phyloP scores from a whole-genome alignment of 371 early-diverging fungal species.

The Mucor plumbeus region DNA sequence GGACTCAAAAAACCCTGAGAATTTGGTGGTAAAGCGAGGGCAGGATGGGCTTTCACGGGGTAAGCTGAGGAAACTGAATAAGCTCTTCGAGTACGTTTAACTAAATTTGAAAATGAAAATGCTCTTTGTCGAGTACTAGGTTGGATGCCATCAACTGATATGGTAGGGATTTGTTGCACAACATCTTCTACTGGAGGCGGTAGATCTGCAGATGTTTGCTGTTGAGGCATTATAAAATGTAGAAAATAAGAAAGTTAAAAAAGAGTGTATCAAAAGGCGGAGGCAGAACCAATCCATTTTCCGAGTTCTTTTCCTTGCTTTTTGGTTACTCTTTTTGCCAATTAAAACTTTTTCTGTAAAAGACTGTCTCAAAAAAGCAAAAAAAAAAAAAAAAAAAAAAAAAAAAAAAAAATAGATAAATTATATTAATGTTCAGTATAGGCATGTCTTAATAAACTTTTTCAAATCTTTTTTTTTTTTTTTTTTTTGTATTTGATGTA shows the following conservation, averaged over 20 bases:
- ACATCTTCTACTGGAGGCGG: neutral
- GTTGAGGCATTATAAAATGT: neutral
- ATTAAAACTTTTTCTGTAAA: conserved; percentile 4
- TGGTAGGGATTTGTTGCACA: conserved; percentile 19
- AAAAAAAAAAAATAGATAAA: neutral
- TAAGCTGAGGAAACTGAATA: conserved; percentile 57
- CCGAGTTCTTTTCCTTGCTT: neutral
- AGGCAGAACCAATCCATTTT: conserved; percentile 1
- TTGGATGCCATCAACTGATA: conserved; percentile 29
- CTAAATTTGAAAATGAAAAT: conserved; percentile 46
- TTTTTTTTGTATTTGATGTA: too few relatives aligned
- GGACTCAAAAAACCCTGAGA: conserved; percentile 18
- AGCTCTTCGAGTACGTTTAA: conserved; percentile 50
- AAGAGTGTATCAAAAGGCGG: conserved; percentile 1
- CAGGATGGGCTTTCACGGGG: conserved; percentile 31
- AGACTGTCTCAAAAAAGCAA: neutral
- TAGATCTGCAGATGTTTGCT: neutral
- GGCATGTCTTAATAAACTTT: too few relatives aligned
- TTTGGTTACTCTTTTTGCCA: neutral
- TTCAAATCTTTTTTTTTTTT: too few relatives aligned
- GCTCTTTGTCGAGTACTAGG: conserved; percentile 41
- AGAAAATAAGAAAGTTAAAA: neutral
- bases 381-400: neutral
- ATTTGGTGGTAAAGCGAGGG: conserved; percentile 32
- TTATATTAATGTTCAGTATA: too few relatives aligned